Base-by-base conservation (phyloP, 176 grass and related monocot genomes). In the Themeda triandra region DNA sequence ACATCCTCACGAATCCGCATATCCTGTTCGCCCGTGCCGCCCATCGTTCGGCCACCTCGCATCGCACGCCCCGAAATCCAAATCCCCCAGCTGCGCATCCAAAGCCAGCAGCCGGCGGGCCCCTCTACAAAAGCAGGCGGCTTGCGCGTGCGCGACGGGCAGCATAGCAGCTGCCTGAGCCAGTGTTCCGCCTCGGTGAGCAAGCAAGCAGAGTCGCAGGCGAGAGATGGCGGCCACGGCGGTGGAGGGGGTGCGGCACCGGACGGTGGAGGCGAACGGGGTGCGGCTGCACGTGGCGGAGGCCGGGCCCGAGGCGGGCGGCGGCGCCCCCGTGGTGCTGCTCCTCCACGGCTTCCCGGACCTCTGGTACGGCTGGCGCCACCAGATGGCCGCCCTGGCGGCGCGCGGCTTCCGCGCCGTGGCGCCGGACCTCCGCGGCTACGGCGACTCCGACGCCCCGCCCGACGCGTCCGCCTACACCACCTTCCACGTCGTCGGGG, bases 361-460 rank as follows among this genome's bases (percentile, higher is more conserved):
- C 89, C 86, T 93, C 41, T 96, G 94, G 94, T 96, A 93, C 86
- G 79, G 89, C 4, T 96, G 94, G 94, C 94, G 94, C 69, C 94
- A 93, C 89, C 94, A 96, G 74, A 80, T 96, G 63, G 59, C 84
- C 39, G 85, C 84, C 14, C 91, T 96, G 21, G 86, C 88, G n/a
- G 70, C 32, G 35, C 69, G 81, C 2, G 94, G 91, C 18, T 96
- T 77, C 88, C 91, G 86, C 42, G 91, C 94, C 64, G 86, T 96
- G 40, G 94, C 91, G 5, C 94, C 89, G 27, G 91, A 96, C 78
- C 78, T 96, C 78, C 91, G 91, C 60, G 94, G 94, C 11, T 97
- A 90, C 85, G 94, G 94, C 70, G 88, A 89, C 82, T 92, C 91
- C 64, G 78, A 77, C 19, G 85, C 35, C 12, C 94, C 91, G 4